Evolutionary conservation across 2,329 filamentous ascomycete genomes (phyloP), one percentile per base, ranked within the genome.

Genomic region (Cladosporium sp.): DNA sequence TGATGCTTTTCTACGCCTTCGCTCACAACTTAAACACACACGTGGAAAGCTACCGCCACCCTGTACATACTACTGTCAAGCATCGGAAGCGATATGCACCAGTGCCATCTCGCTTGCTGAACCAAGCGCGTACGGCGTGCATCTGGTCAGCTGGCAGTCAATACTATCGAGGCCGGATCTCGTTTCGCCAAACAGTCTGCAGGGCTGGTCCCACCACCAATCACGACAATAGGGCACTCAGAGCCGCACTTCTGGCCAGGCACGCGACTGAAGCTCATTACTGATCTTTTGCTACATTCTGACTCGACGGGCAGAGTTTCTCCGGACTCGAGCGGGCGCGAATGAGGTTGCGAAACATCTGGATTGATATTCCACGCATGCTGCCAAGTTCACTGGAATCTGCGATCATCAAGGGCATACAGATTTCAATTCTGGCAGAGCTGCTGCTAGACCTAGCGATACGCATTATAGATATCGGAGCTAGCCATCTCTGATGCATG

Each of bases 61-160:
- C 11, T 34, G 30, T 9, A 8, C 8, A 34, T 34, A 12, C 11
- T 47, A 17, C 49, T 51, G 49, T 22, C 49, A 51, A 37, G 36
- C 49, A 34, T 37, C 49, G 30, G 30, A 56, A 49, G 42, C 54
- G 42, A 49, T n/a, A 56, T 56, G 54, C 54, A 56, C 25, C 22
- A 56, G 22, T 56, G 54, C 54, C 54, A 40, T 15, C 54, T 56
- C 54, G 54, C 54, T 28, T 56, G 20, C 6, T 7, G 17, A 39
- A 30, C 54, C 54, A 49, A 49, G 54, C 47, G 15, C 20, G 37
- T 38, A 17, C 34, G n/a, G 14, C n/a, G 30, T 22, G 34, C 54
- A 25, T 20, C 15, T 56, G 40, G 54, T 47, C 40, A 56, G 42
- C 42, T 45, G 34, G 19, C 20, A 30, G n/a, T 15, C 47, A 19